Percentiles rank a stretch among this genome's conserved stretches.
phyloP scores from a whole-genome alignment of 805 yeast species.

The Isabelozyma pseudorhagii region DNA sequence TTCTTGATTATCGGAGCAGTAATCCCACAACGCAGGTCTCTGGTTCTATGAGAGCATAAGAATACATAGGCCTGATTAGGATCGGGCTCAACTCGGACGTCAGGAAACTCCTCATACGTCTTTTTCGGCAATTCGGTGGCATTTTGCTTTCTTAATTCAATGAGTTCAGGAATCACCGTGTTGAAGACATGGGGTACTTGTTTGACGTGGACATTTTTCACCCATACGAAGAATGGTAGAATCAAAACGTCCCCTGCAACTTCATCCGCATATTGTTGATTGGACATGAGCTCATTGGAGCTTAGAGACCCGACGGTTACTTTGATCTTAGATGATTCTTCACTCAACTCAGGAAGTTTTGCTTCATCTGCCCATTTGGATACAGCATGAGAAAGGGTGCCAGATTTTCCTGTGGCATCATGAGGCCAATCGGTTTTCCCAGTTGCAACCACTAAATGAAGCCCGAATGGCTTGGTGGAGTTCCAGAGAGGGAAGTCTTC shows the following conservation, averaged over 20 bases:
- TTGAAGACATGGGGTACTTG: slow-evolving; percentile 45
- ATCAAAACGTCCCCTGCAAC: slow-evolving; percentile 58
- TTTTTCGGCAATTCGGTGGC: not conserved
- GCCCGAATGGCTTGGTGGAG: slow-evolving; percentile 62
- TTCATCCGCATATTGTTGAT: slow-evolving; percentile 39
- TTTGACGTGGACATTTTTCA: slow-evolving; percentile 44
- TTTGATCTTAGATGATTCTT: slow-evolving; percentile 29
- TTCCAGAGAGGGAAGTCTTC: slow-evolving; percentile 55
- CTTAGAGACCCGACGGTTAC: slow-evolving; percentile 56
- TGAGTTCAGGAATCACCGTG: slow-evolving; percentile 41
- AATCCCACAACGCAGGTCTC: slow-evolving; percentile 91
- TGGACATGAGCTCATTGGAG: slow-evolving; percentile 39
- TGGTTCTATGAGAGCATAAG: slow-evolving; percentile 83
- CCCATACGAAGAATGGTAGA: slow-evolving; percentile 74
- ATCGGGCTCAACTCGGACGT: slow-evolving; percentile 29
- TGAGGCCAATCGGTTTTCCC: slow-evolving; percentile 84
- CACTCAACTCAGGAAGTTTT: slow-evolving; percentile 17
- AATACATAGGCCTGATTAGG: slow-evolving; percentile 49
- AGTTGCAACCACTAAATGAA: slow-evolving; percentile 80
- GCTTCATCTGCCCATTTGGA: slow-evolving; percentile 31
- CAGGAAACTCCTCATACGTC: slow-evolving; percentile 17
- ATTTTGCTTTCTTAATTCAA: slow-evolving; percentile 10
- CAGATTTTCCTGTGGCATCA: slow-evolving; percentile 52
- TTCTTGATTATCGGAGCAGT: slow-evolving; percentile 89
- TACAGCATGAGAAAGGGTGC: slow-evolving; percentile 46